A percentile compares a stretch with the other conserved stretches of the same genome.
Conservation (phyloP, 768 basidiomycete species). For the Mycena alexandri region DNA sequence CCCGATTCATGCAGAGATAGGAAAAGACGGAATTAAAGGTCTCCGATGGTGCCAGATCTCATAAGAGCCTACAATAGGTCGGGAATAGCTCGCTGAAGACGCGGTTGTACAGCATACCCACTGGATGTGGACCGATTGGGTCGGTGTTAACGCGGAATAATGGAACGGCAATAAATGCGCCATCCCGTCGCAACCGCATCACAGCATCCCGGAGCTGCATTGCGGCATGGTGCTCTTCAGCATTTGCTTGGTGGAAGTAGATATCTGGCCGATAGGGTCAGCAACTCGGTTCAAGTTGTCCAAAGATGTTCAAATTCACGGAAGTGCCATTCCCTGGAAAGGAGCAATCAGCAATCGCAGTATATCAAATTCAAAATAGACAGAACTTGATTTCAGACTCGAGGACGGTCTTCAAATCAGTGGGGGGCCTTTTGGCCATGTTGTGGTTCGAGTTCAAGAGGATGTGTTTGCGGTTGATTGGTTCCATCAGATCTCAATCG, state of each 20-base stretch:
- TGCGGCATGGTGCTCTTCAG: conserved; percentile 71
- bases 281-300: not conserved
- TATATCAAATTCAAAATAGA: not conserved
- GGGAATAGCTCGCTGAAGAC: not conserved
- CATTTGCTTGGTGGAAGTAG: conserved; percentile 82
- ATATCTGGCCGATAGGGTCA: conserved; percentile 64
- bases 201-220: conserved; percentile 79
- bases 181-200: conserved; percentile 75
- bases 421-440: conserved; percentile 46
- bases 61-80: conserved; percentile 70
- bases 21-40: conserved; percentile 82
- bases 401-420: conserved; percentile 69
- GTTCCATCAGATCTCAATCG: not conserved
- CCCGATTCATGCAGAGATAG: conserved; percentile 77
- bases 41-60: conserved; percentile 85
- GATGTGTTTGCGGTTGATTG: conserved; percentile 2
- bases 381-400: conserved; percentile 73
- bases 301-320: conserved; percentile 52
- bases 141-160: conserved; percentile 76
- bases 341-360: not conserved
- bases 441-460: conserved; percentile 1
- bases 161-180: conserved; percentile 85
- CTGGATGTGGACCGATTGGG: conserved; percentile 82
- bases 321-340: conserved; percentile 81
- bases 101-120: conserved; percentile 59